Evolutionary conservation across 495 filamentous ascomycete species (phyloP), one percentile per base, ranked within the genome.

Genomic region (Cercophora sp.): DNA sequence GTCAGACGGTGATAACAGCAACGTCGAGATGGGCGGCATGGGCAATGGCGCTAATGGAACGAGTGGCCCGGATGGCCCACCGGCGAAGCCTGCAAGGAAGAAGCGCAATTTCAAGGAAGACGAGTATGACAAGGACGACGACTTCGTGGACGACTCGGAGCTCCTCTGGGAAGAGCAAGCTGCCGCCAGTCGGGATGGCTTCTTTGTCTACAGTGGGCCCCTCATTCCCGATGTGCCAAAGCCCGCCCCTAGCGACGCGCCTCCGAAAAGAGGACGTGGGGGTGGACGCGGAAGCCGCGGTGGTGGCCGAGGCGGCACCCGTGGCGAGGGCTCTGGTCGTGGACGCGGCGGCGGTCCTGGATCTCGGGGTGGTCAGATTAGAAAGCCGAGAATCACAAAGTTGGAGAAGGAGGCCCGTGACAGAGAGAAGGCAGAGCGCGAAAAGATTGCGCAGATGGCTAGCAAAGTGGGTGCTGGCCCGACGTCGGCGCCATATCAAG

Each of bases 61-160:
- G 50, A 85, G 81, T 56, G 85, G 76, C 35, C 69, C 71, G 5
- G 74, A 75, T 11, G 78, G 74, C 40, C 73, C 75, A 2, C 68
- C 76, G 11, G 86, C 83, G 60, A 87, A 86, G 61, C 80, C 82
- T 29, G 74, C 74, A 22, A 71, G 77, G 46, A 81, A 81, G 66
- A 85, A 87, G 68, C 76, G 94, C 37, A 87, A 85, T 71, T 87
- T 84, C 77, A 95, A 93, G 72, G 85, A 91, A 55, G 93, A 98
- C 60, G 88, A 95, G 54, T 98, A 98, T 61, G 91, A 96, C 69
- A 89, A 89, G 56, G 89, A 93, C 47, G 93, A 98, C 62, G 92
- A 91, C 27, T 98, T 98, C 65, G 92, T 98, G 49, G 93, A 98
- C 64, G 93, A 98, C 68, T 92, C 89, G 11, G 93, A 98, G 63